These are phyloP conservation scores for Coleophoma crateriformis DNA, from an alignment of 2,329 filamentous ascomycete species.

Conservation along the genomic window DNA sequence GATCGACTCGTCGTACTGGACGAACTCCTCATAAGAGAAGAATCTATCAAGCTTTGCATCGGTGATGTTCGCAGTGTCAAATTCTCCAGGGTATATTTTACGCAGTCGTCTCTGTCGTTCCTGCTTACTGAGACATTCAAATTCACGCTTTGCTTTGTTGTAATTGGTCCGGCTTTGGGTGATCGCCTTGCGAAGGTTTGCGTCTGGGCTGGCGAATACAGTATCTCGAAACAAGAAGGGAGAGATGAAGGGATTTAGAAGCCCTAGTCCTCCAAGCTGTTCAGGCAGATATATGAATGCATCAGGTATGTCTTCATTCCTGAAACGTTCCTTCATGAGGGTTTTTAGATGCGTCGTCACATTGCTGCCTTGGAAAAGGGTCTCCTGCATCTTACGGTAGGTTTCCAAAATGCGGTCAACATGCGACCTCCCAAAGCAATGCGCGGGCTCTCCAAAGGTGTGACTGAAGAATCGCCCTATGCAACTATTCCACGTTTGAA, in stretches of 20 bases:
- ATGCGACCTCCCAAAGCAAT: constrained; percentile 46
- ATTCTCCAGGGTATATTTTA: constrained; percentile 5
- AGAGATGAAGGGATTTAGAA: constrained; percentile 32
- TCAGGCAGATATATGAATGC: constrained; percentile 32
- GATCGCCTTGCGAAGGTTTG: constrained; percentile 17
- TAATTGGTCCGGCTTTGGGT: constrained; percentile 29
- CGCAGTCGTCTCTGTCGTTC: constrained; percentile 2
- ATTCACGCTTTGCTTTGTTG: constrained; percentile 18
- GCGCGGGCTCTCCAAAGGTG: constrained; percentile 47
- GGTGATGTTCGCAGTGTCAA: neutral
- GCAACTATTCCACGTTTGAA: constrained; percentile 54
- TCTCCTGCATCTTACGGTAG: constrained; percentile 43
- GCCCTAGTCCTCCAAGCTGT: constrained; percentile 29
- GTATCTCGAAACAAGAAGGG: constrained; percentile 18
- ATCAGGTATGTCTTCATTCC: constrained; percentile 27
- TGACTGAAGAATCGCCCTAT: constrained; percentile 48
- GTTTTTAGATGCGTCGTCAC: constrained; percentile 40
- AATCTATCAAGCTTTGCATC: constrained; percentile 15
- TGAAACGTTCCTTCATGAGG: constrained; percentile 42
- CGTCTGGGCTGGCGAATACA: constrained; percentile 13
- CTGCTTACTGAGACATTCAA: constrained; percentile 19
- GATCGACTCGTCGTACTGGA: constrained; percentile 23
- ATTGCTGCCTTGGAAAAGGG: constrained; percentile 35
- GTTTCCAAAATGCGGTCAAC: constrained; percentile 47
- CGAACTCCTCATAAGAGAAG: constrained; percentile 32